Base-by-base conservation (phyloP, 2,329 filamentous ascomycete species). In the Xylariaceae sp. region DNA sequence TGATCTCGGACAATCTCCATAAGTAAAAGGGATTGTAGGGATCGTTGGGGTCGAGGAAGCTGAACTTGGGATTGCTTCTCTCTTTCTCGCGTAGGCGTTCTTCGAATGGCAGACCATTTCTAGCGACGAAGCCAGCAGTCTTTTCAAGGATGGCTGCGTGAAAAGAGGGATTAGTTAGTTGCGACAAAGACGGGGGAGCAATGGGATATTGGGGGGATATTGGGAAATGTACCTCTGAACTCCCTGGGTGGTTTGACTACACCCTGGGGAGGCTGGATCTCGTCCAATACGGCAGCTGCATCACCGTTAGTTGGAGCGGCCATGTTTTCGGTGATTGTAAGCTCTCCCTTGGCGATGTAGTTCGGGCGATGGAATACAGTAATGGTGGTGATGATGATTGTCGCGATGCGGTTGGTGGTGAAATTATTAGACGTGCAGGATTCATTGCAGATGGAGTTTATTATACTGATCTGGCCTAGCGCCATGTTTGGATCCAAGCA, bases 1-100 rank as follows among this genome's bases (percentile, higher is more conserved):
- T 85, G 64, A 96, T 86, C 70, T 97, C 92, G 49, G 79, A 79
- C 22, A 96, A 76, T 55, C 92, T 84, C 93, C 93, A 98, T 70
- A 83, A 72, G 65, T 96, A 98, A 69, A 87, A 98, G 7, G 84
- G 74, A 53, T 90, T 80, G 70, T 96, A 98, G 2, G 90, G 79
- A 68, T 98, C 92, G 56, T 80, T 77, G 14, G 78, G 73, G 60
- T 80, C 83, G 22, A 98, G 71, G 66, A 97, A 98, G 59, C 85
- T 88, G 66, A 97, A 93, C 63, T 94, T 95, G n/a, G 88, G 80
- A 61, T 94, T 93, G 55, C 76, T 77, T 58, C 80, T 79, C 64
- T 95, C 86, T 68, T 93, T 94, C 55, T 91, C 83, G 60, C 88
- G 84, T 55, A 98, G 86, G 56, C 86, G 83, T 58, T 91, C 85